These are phyloP conservation scores for Pythium oligandrum DNA, from an alignment of 352 stramenopile species.

Conservation along the genomic window DNA sequence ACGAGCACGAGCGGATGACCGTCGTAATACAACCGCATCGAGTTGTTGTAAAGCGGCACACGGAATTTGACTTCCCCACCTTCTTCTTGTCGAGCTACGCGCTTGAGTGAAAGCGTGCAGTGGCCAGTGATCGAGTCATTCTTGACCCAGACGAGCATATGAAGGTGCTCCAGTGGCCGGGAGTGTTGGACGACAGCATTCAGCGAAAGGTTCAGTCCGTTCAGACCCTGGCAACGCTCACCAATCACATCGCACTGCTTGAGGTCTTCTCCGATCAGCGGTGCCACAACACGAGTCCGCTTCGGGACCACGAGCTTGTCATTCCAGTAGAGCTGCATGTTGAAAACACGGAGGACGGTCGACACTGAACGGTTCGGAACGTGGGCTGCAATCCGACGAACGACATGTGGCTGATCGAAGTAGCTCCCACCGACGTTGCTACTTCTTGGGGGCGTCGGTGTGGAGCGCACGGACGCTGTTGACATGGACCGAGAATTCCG, in stretches of 20 bases:
- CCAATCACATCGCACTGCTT: slow-evolving; percentile 80
- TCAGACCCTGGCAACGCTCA: slow-evolving; percentile 49
- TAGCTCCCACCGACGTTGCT: slow-evolving; percentile 50
- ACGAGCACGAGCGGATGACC: slow-evolving; percentile 62
- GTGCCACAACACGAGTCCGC: slow-evolving; percentile 67
- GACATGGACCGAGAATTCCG: slow-evolving; percentile 54
- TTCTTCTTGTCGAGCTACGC: slow-evolving; percentile 62
- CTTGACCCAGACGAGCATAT: slow-evolving; percentile 85
- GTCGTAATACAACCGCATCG: slow-evolving; percentile 71
- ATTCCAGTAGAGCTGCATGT: slow-evolving; percentile 72
- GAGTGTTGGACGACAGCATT: slow-evolving; percentile 74
- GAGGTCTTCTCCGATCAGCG: slow-evolving; percentile 65
- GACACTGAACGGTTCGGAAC: slow-evolving; percentile 49
- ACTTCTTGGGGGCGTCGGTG: slow-evolving; percentile 19
- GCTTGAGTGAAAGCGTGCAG: slow-evolving; percentile 78
- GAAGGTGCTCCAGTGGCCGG: slow-evolving; percentile 62
- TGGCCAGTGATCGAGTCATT: slow-evolving; percentile 75
- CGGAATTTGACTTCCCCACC: slow-evolving; percentile 69
- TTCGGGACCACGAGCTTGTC: slow-evolving; percentile 74
- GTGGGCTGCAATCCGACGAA: slow-evolving; percentile 47
- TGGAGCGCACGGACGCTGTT: slow-evolving; percentile 21
- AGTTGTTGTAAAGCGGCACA: slow-evolving; percentile 76
- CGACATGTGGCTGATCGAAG: slow-evolving; percentile 71
- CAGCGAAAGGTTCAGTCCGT: slow-evolving; percentile 53
- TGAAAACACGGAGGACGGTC: slow-evolving; percentile 66